Evolutionary conservation across 352 stramenopile species (phyloP).

Genomic region (Pythium dissotocum): DNA sequence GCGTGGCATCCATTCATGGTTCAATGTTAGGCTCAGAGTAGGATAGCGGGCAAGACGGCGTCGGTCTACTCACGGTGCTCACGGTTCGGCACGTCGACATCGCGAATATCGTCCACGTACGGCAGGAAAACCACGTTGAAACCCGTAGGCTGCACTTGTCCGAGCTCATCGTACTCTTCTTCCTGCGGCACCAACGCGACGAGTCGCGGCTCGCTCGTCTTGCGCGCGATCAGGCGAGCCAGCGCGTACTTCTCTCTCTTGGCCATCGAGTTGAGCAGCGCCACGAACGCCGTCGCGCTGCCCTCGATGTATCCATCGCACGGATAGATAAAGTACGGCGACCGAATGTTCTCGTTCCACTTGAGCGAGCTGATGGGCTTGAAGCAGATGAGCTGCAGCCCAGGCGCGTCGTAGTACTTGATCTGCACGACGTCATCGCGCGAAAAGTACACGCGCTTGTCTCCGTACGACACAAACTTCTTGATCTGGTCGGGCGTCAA

Average conservation of each 20-base stretch:
- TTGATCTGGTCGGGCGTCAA: slow-evolving; percentile 76
- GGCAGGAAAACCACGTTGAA: slow-evolving; percentile 81
- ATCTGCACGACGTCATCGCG: slow-evolving; percentile 79
- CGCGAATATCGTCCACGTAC: slow-evolving; percentile 82
- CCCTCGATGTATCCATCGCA: slow-evolving; percentile 79
- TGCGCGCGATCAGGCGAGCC: slow-evolving; percentile 67
- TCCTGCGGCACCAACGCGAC: slow-evolving; percentile 79
- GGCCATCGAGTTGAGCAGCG: slow-evolving; percentile 67
- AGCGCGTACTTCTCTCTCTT: slow-evolving; percentile 67
- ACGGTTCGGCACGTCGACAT: slow-evolving; percentile 46
- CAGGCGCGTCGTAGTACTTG: slow-evolving; percentile 74
- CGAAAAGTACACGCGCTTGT: slow-evolving; percentile 79
- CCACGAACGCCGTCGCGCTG: slow-evolving; percentile 67
- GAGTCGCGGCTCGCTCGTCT: slow-evolving; percentile 74
- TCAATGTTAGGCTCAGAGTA: no score
- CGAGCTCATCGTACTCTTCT: slow-evolving; percentile 73
- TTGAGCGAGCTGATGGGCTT: slow-evolving; percentile 58
- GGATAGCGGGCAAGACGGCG: no score
- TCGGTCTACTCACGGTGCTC: slow-evolving; percentile 3
- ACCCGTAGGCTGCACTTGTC: slow-evolving; percentile 74
- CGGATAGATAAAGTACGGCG: slow-evolving; percentile 83
- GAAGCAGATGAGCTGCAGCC: slow-evolving; percentile 82
- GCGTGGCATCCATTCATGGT: not conserved
- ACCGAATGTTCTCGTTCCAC: slow-evolving; percentile 71
- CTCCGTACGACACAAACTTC: slow-evolving; percentile 71